Conservation (phyloP, 495 filamentous ascomycete species). For the Talaromyces nanjingensis region DNA sequence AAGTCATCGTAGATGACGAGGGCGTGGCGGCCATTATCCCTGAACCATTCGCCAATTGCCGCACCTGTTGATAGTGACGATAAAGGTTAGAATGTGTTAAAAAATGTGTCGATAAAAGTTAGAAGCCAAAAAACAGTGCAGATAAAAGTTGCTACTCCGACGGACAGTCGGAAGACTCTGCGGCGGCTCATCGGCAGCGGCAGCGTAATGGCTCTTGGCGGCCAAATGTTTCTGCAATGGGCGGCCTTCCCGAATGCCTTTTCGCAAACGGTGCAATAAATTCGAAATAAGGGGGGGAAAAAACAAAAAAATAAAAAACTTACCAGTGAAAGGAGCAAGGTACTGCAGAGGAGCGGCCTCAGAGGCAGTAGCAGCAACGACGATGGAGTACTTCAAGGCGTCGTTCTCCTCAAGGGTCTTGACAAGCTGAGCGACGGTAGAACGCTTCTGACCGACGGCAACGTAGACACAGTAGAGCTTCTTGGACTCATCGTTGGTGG, state of each 20-base stretch:
- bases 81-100: too few relatives aligned
- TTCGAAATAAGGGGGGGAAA: background rate
- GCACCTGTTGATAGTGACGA: constrained; percentile 45
- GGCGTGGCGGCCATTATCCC: constrained; percentile 88
- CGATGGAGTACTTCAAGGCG: constrained; percentile 95
- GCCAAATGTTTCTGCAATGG: constrained; percentile 8
- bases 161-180: constrained; percentile 4
- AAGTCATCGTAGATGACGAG: constrained; percentile 95
- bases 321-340: constrained; percentile 80
- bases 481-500: constrained; percentile 76
- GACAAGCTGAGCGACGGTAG: constrained; percentile 97
- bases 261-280: background rate
- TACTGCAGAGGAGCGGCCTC: constrained; percentile 94
- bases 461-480: constrained; percentile 99
- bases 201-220: background rate
- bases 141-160: constrained; percentile 4
- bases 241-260: background rate
- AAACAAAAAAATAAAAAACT: constrained; percentile 2
- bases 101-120: too few relatives aligned
- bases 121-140: constrained; percentile 2
- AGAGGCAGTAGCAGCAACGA: constrained; percentile 95
- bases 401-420: constrained; percentile 99
- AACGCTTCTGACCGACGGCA: constrained; percentile 98
- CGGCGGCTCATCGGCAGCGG: constrained; percentile 7
- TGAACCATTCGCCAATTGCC: constrained; percentile 80